Evolutionary conservation across 257 asterid genomes (phyloP).

Genomic region (Craterostigma plantagineum): DNA sequence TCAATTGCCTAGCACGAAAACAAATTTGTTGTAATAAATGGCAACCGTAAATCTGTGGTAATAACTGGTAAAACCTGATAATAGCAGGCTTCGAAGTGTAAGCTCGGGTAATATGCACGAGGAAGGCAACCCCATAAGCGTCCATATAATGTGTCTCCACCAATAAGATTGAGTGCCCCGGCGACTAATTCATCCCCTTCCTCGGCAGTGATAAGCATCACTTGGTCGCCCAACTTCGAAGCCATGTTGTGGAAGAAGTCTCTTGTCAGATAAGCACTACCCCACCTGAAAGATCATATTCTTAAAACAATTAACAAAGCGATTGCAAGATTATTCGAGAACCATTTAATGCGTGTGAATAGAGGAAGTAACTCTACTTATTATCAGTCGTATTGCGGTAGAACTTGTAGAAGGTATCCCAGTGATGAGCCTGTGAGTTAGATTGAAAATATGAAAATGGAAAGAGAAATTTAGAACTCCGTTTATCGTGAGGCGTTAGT

Average conservation of each 20-base stretch:
- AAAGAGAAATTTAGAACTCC: conserved; percentile 3
- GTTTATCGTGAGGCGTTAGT: conserved; percentile 4
- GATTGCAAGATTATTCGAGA: conserved; percentile 3
- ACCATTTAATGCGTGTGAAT: neutral
- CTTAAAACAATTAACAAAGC: conserved; percentile 2
- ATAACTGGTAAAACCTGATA: conserved; percentile 46
- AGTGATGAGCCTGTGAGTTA: conserved; percentile 60
- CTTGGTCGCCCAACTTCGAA: conserved; percentile 75
- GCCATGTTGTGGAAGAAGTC: conserved; percentile 89
- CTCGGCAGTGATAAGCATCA: conserved; percentile 74
- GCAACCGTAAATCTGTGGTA: neutral
- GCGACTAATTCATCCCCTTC: conserved; percentile 71
- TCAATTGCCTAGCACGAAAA: conserved; percentile 77
- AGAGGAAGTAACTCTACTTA: conserved; percentile 15
- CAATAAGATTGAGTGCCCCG: conserved; percentile 86
- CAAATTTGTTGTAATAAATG: neutral
- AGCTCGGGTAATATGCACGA: conserved; percentile 56
- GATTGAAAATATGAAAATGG: conserved; percentile 9
- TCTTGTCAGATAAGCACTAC: conserved; percentile 80
- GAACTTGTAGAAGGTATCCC: conserved; percentile 89
- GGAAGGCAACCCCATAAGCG: conserved; percentile 99
- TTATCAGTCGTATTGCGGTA: conserved; percentile 88
- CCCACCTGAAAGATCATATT: conserved; percentile 62
- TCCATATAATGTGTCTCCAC: conserved; percentile 80
- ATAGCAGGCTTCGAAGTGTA: conserved; percentile 96